Evolutionary conservation across 1,139 yeast genomes (phyloP).

Genomic region (Blastobotrys capitulatus): DNA sequence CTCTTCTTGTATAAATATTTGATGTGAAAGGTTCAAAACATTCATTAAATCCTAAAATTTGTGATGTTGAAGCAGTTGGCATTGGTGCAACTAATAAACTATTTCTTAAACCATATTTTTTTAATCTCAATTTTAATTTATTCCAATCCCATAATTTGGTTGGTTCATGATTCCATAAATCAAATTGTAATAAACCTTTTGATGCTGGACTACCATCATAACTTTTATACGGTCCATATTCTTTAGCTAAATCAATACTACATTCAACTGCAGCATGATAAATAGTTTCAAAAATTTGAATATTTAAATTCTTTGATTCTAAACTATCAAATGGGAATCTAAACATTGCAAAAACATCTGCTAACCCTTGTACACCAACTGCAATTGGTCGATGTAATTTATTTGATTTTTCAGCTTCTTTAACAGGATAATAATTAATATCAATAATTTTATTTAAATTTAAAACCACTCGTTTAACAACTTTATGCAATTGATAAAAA

Average conservation of each 20-base stretch:
- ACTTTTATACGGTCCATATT: constrained; percentile 53
- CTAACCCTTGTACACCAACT: constrained; percentile 75
- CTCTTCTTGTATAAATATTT: constrained; percentile 71
- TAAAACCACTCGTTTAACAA: constrained; percentile 55
- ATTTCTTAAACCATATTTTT: constrained; percentile 57
- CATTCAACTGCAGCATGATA: constrained; percentile 75
- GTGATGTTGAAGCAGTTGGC: constrained; percentile 89
- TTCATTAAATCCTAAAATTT: constrained; percentile 71
- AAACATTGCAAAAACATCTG: constrained; percentile 60
- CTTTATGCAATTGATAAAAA: constrained; percentile 54
- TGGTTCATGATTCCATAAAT: constrained; percentile 59
- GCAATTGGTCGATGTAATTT: constrained; percentile 68
- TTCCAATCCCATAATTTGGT: constrained; percentile 61
- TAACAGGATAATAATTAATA: constrained; percentile 61
- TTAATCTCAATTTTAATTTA: constrained; percentile 45
- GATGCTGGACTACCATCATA: constrained; percentile 70
- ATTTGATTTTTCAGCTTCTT: constrained; percentile 56
- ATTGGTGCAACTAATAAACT: constrained; percentile 73
- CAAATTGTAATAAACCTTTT: constrained; percentile 61
- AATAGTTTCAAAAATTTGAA: constrained; percentile 73
- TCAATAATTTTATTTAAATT: constrained; percentile 67
- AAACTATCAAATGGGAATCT: constrained; percentile 63
- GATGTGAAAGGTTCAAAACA: constrained; percentile 80
- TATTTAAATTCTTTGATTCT: constrained; percentile 54
- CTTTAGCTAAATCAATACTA: constrained; percentile 57